phyloP scores from a whole-genome alignment of 129 eudicot species.

The Daucus carota region DH1_v3.0 NC_030388.2:25909501-25910000 shows the following conservation, averaged over 20 bases:
- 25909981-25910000: not conserved
- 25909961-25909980: not conserved
- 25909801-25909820: not conserved
- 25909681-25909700: not conserved
- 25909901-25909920: not conserved
- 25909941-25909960: not conserved
- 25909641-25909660: not conserved
- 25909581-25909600: not conserved
- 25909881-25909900: not conserved
- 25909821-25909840: not conserved
- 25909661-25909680: not conserved
- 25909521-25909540: constrained; percentile 36
- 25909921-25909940: not conserved
- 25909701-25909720: not conserved
- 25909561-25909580: not conserved
- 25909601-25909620: not conserved
- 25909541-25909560: not conserved
- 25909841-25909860: not conserved
- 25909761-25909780: not conserved
- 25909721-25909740: not conserved
- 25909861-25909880: not conserved
- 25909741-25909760: not conserved
- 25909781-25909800: no score
- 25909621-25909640: not conserved
- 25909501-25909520: constrained; percentile 82